Percentiles rank a stretch among this genome's conserved stretches.
Conservation (phyloP, 768 basidiomycete genomes). For the Polyporus arcularius region DNA sequence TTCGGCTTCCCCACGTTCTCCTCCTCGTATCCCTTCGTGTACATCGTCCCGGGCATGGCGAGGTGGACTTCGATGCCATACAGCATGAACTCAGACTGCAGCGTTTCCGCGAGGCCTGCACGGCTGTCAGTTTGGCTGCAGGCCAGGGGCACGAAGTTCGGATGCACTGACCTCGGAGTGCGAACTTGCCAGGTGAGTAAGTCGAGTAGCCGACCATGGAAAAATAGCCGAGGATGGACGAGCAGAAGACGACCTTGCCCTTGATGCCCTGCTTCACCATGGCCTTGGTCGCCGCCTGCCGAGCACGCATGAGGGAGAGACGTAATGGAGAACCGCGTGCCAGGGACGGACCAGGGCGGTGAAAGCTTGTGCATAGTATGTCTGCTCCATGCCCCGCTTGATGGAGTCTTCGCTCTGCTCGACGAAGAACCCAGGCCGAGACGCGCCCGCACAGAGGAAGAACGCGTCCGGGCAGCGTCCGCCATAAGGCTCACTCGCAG, state of each 20-base stretch:
- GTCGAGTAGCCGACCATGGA: slow-evolving; percentile 75
- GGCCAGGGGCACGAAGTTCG: neutral
- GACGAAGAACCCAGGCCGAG: slow-evolving; percentile 73
- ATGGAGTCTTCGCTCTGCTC: slow-evolving; percentile 66
- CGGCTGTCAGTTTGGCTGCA: neutral
- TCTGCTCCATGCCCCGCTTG: slow-evolving; percentile 53
- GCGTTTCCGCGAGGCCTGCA: slow-evolving; percentile 78
- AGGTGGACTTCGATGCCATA: slow-evolving; percentile 80
- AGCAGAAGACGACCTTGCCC: slow-evolving; percentile 76
- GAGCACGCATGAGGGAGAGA: neutral
- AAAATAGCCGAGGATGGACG: slow-evolving; percentile 75
- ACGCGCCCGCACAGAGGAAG: slow-evolving; percentile 77
- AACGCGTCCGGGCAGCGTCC: slow-evolving; percentile 72
- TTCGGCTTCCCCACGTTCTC: slow-evolving; percentile 80
- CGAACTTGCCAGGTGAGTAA: slow-evolving; percentile 85
- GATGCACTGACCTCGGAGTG: slow-evolving; percentile 64
- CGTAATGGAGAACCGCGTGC: neutral
- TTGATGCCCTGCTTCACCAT: slow-evolving; percentile 59
- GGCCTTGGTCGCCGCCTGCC: slow-evolving; percentile 64
- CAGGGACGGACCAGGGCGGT: slow-evolving; percentile 48
- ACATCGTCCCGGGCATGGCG: slow-evolving; percentile 83
- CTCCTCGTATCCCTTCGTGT: slow-evolving; percentile 69
- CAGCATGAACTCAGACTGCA: slow-evolving; percentile 77
- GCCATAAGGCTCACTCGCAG: slow-evolving; percentile 53
- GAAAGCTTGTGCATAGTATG: slow-evolving; percentile 59